Evolutionary conservation across 176 grass and related monocot species (phyloP).

Genomic region (Pontederia crassipes): DNA sequence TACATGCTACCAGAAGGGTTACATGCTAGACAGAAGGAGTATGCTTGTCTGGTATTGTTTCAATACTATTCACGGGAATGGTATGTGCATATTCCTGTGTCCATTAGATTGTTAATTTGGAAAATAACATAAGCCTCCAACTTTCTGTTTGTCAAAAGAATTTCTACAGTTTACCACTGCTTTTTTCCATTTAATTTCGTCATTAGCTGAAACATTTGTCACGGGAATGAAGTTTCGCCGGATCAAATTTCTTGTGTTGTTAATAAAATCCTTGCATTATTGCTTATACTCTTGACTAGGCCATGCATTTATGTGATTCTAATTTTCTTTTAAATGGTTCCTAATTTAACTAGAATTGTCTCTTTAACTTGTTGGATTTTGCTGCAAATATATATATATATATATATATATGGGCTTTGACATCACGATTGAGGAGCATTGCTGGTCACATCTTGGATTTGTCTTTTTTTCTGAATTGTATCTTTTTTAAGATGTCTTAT

Average conservation of each 20-base stretch:
- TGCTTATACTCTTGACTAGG: background rate
- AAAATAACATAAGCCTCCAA: no score
- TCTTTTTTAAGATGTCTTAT: slow-evolving; percentile 28
- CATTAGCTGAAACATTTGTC: slow-evolving; percentile 99
- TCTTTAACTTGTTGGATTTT: slow-evolving; percentile 23
- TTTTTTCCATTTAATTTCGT: slow-evolving; percentile 94
- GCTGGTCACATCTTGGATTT: slow-evolving; percentile 95
- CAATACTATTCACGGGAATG: no score
- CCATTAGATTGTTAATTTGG: no score
- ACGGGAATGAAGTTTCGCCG: slow-evolving; percentile 31
- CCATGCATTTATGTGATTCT: background rate
- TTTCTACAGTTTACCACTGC: slow-evolving; percentile 77
- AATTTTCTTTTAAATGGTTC: no score
- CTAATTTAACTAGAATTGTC: no score
- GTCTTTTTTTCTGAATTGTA: slow-evolving; percentile 99
- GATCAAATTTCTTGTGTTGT: slow-evolving; percentile 1
- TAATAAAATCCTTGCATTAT: background rate
- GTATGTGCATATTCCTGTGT: no score
- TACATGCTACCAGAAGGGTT: no score
- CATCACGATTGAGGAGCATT: slow-evolving; percentile 99
- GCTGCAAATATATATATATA: no score
- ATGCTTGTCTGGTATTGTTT: no score
- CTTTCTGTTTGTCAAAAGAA: slow-evolving; percentile 66
- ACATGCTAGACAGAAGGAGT: no score
- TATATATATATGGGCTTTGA: slow-evolving; percentile 99